phyloP scores from a whole-genome alignment of 1,284 basidiomycete species.

The Heterobasidion irregulare region DNA sequence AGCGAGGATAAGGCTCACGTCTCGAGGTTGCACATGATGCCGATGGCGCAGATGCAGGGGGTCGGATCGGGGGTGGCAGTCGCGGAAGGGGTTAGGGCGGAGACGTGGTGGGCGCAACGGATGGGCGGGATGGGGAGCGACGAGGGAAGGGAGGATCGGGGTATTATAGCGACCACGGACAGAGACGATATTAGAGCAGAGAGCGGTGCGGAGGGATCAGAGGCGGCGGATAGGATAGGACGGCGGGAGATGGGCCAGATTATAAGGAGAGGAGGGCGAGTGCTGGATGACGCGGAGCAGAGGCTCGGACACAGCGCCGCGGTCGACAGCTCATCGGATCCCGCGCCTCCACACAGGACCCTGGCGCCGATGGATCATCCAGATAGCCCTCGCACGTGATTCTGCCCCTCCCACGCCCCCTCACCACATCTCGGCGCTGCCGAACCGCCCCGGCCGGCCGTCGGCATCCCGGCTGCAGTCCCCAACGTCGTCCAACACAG shows the following conservation, averaged over 20 bases:
- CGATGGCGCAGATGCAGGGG: not conserved
- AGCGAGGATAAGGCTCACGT: constrained; percentile 40
- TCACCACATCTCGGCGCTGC: too few relatives aligned
- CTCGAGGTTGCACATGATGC: constrained; percentile 61
- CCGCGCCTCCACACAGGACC: too few relatives aligned
- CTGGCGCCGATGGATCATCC: too few relatives aligned
- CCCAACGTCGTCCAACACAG: not conserved
- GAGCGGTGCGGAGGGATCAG: not conserved
- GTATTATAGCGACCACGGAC: too few relatives aligned
- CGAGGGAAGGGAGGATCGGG: too few relatives aligned
- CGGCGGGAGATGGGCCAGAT: not conserved
- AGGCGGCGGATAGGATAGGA: not conserved
- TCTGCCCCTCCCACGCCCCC: too few relatives aligned
- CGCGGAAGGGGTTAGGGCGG: not conserved
- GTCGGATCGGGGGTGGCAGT: too few relatives aligned
- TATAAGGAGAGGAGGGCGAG: constrained; percentile 3
- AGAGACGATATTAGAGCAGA: not conserved
- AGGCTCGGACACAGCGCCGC: not conserved
- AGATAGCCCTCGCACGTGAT: too few relatives aligned
- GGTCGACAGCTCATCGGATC: not conserved
- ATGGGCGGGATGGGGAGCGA: too few relatives aligned
- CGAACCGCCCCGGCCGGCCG: too few relatives aligned
- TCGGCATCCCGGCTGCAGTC: not conserved
- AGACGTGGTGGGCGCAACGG: not conserved
- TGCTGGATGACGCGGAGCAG: not conserved